Base-by-base conservation (phyloP, 345 rosid genomes). In the Populus alba region DNA sequence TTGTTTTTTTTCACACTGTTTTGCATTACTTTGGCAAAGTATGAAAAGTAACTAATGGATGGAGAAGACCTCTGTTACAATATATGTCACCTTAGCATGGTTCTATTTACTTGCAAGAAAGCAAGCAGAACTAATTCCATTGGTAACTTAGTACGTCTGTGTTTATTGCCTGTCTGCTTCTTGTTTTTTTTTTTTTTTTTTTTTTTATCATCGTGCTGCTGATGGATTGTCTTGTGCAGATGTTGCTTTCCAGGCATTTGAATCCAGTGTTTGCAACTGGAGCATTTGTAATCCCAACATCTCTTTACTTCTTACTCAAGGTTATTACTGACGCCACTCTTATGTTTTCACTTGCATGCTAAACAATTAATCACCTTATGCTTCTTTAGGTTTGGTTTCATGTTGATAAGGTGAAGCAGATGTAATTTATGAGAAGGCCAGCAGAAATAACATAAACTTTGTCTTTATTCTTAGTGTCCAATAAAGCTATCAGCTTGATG, bases 291-390 rank as follows among this genome's bases (percentile, higher is more conserved):
- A 66, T 97, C 80, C 99, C 98, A 61, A 85, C 97, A 77, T 94
- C 99, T 53, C 66, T 89, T 62, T 97, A 89, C 94, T 91, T 97
- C 80, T 79, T 90, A 81, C 87, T 94, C n/a, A 91, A 97, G 98
- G 99, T 94, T 80, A 77, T 74, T 71, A 59, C 49, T 65, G 47
- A 75, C 38, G 11, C 57, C 43, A 38, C 67, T 62, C 75, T 78
- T 49, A 38, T 12, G 11, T 61, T 63, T 62, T 63, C 62, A 55
- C 43, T 71, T 47, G 63, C 66, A 29, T 39, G 38, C 66, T 72
- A 22, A 71, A 53, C 51, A 74, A 49, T 75, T 43, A 47, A 68
- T 45, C 51, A 45, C 75, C 15, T 63, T 25, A 57, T 68, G 33
- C 37, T 17, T 80, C 47, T 62, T 80, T 57, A 23, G 25, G 22